A percentile compares a stretch with the other conserved stretches of the same genome.
phyloP scores from a whole-genome alignment of 495 filamentous ascomycete genomes.

The Opeltia flavorubescens region DNA sequence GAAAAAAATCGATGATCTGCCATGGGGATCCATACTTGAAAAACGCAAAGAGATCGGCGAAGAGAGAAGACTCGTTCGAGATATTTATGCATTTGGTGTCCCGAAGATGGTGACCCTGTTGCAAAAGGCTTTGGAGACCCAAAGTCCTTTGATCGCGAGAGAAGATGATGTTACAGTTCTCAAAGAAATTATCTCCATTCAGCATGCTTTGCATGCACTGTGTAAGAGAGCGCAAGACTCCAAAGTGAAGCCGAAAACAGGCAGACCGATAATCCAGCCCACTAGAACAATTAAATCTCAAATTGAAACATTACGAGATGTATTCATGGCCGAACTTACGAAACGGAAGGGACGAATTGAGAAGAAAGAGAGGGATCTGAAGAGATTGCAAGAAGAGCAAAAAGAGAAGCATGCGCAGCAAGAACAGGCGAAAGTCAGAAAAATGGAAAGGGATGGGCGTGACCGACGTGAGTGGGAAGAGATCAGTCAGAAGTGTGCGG shows the following conservation, averaged over 20 bases:
- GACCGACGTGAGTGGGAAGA: no score
- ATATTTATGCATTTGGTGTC: constrained; percentile 12
- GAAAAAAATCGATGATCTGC: background rate
- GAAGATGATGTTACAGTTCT: constrained; percentile 4
- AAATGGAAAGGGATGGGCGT: no score
- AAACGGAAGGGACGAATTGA: background rate
- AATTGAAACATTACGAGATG: background rate
- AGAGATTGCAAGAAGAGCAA: background rate
- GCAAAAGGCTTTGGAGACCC: background rate
- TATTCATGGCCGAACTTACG: constrained; percentile 4
- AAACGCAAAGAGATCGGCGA: background rate
- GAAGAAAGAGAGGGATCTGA: background rate
- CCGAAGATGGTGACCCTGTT: constrained; percentile 8
- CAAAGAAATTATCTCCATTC: constrained; percentile 8
- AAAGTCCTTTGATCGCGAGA: background rate
- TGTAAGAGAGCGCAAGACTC: constrained; percentile 8
- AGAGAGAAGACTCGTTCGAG: constrained; percentile 2
- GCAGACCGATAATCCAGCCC: constrained; percentile 2
- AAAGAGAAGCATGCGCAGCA: background rate
- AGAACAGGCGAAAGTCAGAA: background rate
- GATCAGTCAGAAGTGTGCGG: no score
- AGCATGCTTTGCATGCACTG: constrained; percentile 2
- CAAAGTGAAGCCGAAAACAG: constrained; percentile 5
- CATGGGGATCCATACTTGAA: background rate
- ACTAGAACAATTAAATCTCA: constrained; percentile 4